Base-by-base conservation (phyloP, 139 green algal species). In the Prasinococcaceae sp. region DNA sequence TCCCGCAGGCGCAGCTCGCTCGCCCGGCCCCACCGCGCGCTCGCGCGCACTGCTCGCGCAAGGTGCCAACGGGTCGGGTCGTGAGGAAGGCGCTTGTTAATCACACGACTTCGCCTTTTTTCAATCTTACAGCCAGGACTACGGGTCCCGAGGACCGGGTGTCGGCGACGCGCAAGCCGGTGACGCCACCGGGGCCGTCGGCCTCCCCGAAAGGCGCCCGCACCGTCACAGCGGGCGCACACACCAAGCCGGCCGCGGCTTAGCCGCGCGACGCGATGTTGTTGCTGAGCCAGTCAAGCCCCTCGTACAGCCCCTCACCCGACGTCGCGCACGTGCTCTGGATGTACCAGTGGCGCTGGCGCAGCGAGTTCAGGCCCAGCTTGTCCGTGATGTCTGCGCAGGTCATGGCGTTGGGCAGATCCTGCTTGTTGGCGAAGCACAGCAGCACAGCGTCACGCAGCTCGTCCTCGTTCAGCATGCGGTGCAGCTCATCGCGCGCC, bases 341-440 rank as follows among this genome's bases (percentile, higher is more conserved):
- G 71, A 94, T 93, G 72, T 90, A 95, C 88, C 89, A 97, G 60
- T 94, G 80, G 55, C 89, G 80, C 70, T 95, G 83, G 56, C 87
- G 81, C 59, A 97, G 76, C 14, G 71, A 81, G 78, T 95, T 84
- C 62, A 98, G 77, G 32, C 86, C 88, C 41, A 98, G 81, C 81
- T 95, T 94, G 73, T 98, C 90, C 30, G 90, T 97, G 63, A 98
- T 94, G 72, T 97, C 88, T 42, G 89, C 89, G n/a, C 87, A 84
- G 57, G 92, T 95, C 90, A 98, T 98, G 6, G 89, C 89, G 65
- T 96, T 94, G 10, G 89, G 89, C 75, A 98, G 73, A 70, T 98
- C 90, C 76, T 98, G 90, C 74, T 98, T 98, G 83, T 98, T 98
- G 61, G 90, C 90, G 65, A 98, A 96, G 26, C 97, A 85, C 35